A percentile compares a stretch with the other conserved stretches of the same genome.
phyloP scores from a whole-genome alignment of 352 stramenopile genomes.

The Thraustotheca clavata region DNA sequence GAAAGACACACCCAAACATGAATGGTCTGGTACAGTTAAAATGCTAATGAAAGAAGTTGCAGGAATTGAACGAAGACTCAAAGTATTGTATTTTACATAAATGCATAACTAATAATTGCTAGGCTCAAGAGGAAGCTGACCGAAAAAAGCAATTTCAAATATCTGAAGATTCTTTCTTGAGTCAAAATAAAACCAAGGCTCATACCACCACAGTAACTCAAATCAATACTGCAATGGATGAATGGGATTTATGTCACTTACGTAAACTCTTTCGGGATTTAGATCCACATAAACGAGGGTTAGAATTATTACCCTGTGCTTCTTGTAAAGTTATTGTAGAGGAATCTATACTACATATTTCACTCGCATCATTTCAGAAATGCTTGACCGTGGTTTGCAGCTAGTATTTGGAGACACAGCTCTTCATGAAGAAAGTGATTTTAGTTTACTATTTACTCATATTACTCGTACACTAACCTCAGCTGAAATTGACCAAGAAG shows the following conservation, averaged over 20 bases:
- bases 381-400: constrained; percentile 12
- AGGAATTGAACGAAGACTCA: constrained; percentile 34
- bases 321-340: background rate
- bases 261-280: constrained; percentile 5
- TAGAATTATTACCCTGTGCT: background rate
- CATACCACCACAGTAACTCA: background rate
- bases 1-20: constrained; percentile 30
- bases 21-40: constrained; percentile 55
- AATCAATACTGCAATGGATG: constrained; percentile 6
- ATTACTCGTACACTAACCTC: background rate
- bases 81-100: constrained; percentile 14
- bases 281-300: constrained; percentile 12
- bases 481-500: constrained; percentile 10
- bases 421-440: background rate
- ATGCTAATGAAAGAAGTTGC: constrained; percentile 62
- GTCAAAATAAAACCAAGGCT: constrained; percentile 11
- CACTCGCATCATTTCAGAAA: background rate
- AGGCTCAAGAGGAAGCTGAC: constrained; percentile 28
- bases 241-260: constrained; percentile 17
- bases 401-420: background rate
- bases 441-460: background rate
- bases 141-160: constrained; percentile 32
- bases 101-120: background rate
- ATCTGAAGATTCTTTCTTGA: constrained; percentile 25
- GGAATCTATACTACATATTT: background rate